Percentiles rank a stretch among this genome's conserved stretches.
Conservation (phyloP, 192 early-diverging fungal species). For the Dimargaris xerosporica region DNA sequence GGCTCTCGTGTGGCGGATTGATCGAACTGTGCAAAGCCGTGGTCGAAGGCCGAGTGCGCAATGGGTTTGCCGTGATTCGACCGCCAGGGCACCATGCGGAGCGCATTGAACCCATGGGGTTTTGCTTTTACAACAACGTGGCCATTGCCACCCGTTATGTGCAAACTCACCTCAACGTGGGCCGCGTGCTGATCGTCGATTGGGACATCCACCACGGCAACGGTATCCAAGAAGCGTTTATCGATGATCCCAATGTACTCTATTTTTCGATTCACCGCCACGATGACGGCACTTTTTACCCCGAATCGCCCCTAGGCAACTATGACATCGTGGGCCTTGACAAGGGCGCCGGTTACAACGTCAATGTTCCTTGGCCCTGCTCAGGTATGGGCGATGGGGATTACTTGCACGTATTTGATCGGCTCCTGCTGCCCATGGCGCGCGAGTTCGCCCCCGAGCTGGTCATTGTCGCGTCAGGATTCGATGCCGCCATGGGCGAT, state of each 20-base stretch:
- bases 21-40: conserved; percentile 60
- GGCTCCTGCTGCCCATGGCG: conserved; percentile 67
- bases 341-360: conserved; percentile 49
- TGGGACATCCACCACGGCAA: conserved; percentile 97
- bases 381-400: conserved; percentile 67
- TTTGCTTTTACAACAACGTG: conserved; percentile 83
- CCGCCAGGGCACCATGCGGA: conserved; percentile 94
- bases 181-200: conserved; percentile 68
- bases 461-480: conserved; percentile 75
- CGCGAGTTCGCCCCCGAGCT: conserved; percentile 70
- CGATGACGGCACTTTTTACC: conserved; percentile 68
- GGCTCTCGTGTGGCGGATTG: conserved; percentile 60
- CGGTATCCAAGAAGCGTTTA: conserved; percentile 76
- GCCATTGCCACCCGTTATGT: conserved; percentile 61
- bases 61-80: conserved; percentile 77
- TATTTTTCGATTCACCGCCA: conserved; percentile 82
- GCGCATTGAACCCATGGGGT: conserved; percentile 56
- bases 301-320: conserved; percentile 36
- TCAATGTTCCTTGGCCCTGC: conserved; percentile 78
- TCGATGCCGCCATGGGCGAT: conserved; percentile 77
- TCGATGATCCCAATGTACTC: conserved; percentile 57
- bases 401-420: conserved; percentile 71
- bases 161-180: conserved; percentile 25
- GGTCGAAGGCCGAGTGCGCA: conserved; percentile 37
- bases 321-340: conserved; percentile 38